These are phyloP conservation scores for Arthrobotrys iridis DNA, from an alignment of 2,329 filamentous ascomycete genomes.

Conservation along the genomic window DNA sequence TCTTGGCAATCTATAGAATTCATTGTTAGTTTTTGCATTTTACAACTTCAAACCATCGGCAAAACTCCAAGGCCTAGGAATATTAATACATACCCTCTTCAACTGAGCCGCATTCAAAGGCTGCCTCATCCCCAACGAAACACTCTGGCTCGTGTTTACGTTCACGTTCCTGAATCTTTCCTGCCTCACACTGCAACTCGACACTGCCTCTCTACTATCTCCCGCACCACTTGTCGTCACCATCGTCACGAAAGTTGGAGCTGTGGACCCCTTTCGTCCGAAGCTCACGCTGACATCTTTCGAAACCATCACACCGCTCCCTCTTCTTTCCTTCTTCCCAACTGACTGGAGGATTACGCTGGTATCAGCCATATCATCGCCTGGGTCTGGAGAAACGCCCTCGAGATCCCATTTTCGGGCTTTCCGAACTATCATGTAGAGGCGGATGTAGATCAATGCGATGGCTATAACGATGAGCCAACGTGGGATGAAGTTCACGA, in stretches of 20 bases:
- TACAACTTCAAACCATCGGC: no score
- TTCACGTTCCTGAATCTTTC: not conserved
- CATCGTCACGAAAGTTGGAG: slow-evolving; percentile 9
- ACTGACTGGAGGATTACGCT: slow-evolving; percentile 24
- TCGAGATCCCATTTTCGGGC: slow-evolving; percentile 59
- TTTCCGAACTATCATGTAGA: slow-evolving; percentile 62
- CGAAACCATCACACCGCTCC: not conserved
- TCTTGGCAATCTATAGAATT: slow-evolving; percentile 60
- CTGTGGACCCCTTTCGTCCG: slow-evolving; percentile 24
- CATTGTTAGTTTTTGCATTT: not conserved
- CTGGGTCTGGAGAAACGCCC: slow-evolving; percentile 27
- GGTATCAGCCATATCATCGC: slow-evolving; percentile 52
- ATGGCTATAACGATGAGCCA: slow-evolving; percentile 63
- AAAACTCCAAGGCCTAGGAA: not conserved
- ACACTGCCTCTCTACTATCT: slow-evolving; percentile 22
- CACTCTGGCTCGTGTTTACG: slow-evolving; percentile 1
- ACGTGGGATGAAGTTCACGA: slow-evolving; percentile 63
- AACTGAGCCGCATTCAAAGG: slow-evolving; percentile 48
- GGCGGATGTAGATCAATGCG: slow-evolving; percentile 61
- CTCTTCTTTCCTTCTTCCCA: not conserved
- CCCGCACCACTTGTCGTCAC: slow-evolving; percentile 18
- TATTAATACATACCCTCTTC: slow-evolving; percentile 56
- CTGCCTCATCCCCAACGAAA: slow-evolving; percentile 32
- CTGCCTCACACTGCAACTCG: slow-evolving; percentile 6
- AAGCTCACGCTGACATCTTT: slow-evolving; percentile 14